Evolutionary conservation across 2,329 filamentous ascomycete genomes (phyloP).

Genomic region (Akanthomyces muscarius): DNA sequence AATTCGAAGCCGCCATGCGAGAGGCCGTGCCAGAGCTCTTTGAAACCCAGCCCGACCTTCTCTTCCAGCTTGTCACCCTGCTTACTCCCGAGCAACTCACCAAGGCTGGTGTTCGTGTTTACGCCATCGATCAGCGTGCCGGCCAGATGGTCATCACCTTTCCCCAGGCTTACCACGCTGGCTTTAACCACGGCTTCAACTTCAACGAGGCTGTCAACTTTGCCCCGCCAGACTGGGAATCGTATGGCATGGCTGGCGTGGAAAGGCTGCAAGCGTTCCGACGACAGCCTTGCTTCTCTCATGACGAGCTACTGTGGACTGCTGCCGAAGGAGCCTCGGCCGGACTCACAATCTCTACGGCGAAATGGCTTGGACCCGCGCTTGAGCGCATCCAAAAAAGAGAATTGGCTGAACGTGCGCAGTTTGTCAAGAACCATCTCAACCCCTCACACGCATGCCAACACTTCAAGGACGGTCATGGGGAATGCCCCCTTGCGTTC

Average conservation of each 20-base stretch:
- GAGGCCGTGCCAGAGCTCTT: slow-evolving; percentile 95
- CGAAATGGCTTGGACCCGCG: slow-evolving; percentile 91
- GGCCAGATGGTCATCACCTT: slow-evolving; percentile 97
- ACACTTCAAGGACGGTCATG: slow-evolving; percentile 39
- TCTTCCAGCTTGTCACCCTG: slow-evolving; percentile 96
- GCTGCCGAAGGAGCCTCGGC: slow-evolving; percentile 75
- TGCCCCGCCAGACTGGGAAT: slow-evolving; percentile 92
- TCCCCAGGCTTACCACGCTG: slow-evolving; percentile 93
- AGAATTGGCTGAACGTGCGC: slow-evolving; percentile 64
- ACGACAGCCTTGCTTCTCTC: slow-evolving; percentile 92
- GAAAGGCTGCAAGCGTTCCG: slow-evolving; percentile 82
- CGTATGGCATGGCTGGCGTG: slow-evolving; percentile 81
- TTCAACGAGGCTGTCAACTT: slow-evolving; percentile 99
- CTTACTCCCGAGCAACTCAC: slow-evolving; percentile 88
- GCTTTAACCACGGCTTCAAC: slow-evolving; percentile 98
- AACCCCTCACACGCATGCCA: slow-evolving; percentile 52
- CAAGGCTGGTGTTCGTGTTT: slow-evolving; percentile 89
- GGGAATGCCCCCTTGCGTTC: slow-evolving; percentile 57
- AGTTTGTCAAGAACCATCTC: slow-evolving; percentile 64
- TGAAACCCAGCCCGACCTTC: slow-evolving; percentile 90
- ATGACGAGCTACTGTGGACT: slow-evolving; percentile 90
- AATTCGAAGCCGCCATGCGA: slow-evolving; percentile 92
- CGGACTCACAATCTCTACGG: slow-evolving; percentile 72
- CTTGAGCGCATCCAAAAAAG: slow-evolving; percentile 72
- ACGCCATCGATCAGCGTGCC: slow-evolving; percentile 90